phyloP scores from a whole-genome alignment of 106 monocot genomes.

The Xerophyta viscosa region DNA sequence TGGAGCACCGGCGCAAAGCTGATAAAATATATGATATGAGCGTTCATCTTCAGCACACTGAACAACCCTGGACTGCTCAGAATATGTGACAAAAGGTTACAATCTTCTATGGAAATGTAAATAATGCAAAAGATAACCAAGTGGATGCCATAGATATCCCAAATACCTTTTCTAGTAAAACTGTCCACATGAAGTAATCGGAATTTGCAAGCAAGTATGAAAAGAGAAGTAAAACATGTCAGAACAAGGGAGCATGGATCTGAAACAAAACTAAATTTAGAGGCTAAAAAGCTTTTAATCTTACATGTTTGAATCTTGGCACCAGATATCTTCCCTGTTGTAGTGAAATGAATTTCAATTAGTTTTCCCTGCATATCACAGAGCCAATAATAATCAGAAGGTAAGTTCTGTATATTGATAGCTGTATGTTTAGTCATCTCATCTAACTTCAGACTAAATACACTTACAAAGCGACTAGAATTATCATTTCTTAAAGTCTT shows the following conservation, averaged over 20 bases:
- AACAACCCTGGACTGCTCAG: conserved; percentile 92
- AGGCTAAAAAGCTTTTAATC: background rate
- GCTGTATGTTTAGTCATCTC: too few species aligned
- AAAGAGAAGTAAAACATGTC: background rate
- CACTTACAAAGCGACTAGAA: conserved; percentile 96
- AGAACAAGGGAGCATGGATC: too few species aligned
- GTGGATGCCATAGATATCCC: conserved; percentile 6
- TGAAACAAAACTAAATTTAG: too few species aligned
- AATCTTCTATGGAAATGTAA: background rate
- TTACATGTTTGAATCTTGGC: conserved; percentile 96
- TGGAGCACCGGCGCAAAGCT: conserved; percentile 89
- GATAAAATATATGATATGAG: conserved; percentile 98
- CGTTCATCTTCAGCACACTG: conserved; percentile 86
- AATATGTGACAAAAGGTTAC: background rate
- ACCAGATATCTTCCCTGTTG: conserved; percentile 18
- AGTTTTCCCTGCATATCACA: conserved; percentile 64
- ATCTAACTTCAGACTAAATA: too few species aligned
- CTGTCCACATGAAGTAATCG: conserved; percentile 18
- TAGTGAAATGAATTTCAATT: conserved; percentile 6
- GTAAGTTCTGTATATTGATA: too few species aligned
- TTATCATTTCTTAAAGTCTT: conserved; percentile 94
- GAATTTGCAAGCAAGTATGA: background rate
- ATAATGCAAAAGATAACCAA: background rate
- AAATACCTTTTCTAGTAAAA: conserved; percentile 99
- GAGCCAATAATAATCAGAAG: too few species aligned